Base-by-base conservation (phyloP, 257 asterid genomes). In the Salvia hispanica region DNA sequence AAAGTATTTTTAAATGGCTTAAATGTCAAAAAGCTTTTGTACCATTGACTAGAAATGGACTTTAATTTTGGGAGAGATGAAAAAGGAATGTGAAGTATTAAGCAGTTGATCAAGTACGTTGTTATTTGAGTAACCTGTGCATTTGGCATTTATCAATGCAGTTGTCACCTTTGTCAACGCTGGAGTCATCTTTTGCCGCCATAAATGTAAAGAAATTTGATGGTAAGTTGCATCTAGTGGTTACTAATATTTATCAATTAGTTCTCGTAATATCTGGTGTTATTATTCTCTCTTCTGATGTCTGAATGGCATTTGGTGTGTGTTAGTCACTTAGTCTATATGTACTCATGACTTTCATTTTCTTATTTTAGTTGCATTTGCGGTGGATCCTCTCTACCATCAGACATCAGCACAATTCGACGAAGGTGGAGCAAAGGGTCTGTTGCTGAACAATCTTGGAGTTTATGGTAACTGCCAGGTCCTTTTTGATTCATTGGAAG, bases 321-420 rank as follows among this genome's bases (percentile, higher is more conserved):
- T 58, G 16, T 55, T 51, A 42, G n/a, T n/a, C n/a, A n/a, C n/a
- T n/a, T n/a, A n/a, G 11, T 46, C 52, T 53, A 25, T 43, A 54
- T 66, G 44, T n/a, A 16, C 25, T 37, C 60, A 50, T 71, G 58
- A 74, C 34, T 69, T 39, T 31, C 44, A 31, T 51, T 60, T 44
- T 25, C 31, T 64, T 52, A 59, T 64, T 53, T 64, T 65, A 85
- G 99, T 75, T 80, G 99, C 99, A 59, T 94, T 94, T 83, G 88
- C 79, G 70, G 95, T 94, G 16, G 99, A 94, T 77, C 97, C 99
- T 75, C 97, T 94, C 60, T 94, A 94, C 80, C 99, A 94, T 72
- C 99, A 94, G 83, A 94, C 96, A 46, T 86, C 13, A 6, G 25
- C 57, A 12, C 9, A 57, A 10, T 57, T 57, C 36, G 63, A 57